These are phyloP conservation scores for Clonostachys byssicola DNA, from an alignment of 2,329 filamentous ascomycete species.

Conservation along the genomic window DNA sequence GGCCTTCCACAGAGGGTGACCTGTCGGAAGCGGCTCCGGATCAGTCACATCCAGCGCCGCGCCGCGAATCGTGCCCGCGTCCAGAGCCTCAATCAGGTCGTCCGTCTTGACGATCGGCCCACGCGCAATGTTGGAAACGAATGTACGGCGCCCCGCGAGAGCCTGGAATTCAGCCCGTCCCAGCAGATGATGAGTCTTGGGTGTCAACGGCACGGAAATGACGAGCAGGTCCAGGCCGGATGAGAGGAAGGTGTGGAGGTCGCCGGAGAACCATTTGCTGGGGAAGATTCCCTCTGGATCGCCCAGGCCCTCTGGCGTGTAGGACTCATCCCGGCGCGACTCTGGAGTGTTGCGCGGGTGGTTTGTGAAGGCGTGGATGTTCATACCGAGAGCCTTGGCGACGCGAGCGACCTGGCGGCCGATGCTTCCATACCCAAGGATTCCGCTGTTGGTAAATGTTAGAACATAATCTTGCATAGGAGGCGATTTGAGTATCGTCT, in stretches of 20 bases:
- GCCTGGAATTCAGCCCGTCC: constrained; percentile 42
- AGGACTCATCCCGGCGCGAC: constrained; percentile 59
- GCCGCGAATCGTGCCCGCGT: constrained; percentile 41
- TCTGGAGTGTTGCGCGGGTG: constrained; percentile 63
- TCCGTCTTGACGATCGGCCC: constrained; percentile 45
- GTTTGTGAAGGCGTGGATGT: constrained; percentile 72
- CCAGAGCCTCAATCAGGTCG: constrained; percentile 59
- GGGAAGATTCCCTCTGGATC: constrained; percentile 46
- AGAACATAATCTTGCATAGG: not conserved
- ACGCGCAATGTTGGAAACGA: constrained; percentile 68
- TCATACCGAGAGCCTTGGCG: constrained; percentile 62
- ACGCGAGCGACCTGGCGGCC: constrained; percentile 51
- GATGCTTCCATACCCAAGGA: constrained; percentile 51
- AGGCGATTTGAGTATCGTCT: not conserved
- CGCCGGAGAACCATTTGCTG: constrained; percentile 45
- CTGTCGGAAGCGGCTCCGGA: constrained; percentile 68
- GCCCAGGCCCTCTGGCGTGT: constrained; percentile 63
- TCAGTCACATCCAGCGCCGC: constrained; percentile 78
- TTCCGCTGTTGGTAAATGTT: constrained; percentile 26
- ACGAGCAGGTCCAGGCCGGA: constrained; percentile 49
- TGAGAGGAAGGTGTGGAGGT: constrained; percentile 44
- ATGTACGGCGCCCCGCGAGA: constrained; percentile 39
- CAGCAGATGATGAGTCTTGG: constrained; percentile 44
- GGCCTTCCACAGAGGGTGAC: constrained; percentile 65
- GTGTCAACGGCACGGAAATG: constrained; percentile 45